These are phyloP conservation scores for Eimeria sp. DNA, from an alignment of 169 alveolate genomes.

Conservation along the genomic window DNA sequence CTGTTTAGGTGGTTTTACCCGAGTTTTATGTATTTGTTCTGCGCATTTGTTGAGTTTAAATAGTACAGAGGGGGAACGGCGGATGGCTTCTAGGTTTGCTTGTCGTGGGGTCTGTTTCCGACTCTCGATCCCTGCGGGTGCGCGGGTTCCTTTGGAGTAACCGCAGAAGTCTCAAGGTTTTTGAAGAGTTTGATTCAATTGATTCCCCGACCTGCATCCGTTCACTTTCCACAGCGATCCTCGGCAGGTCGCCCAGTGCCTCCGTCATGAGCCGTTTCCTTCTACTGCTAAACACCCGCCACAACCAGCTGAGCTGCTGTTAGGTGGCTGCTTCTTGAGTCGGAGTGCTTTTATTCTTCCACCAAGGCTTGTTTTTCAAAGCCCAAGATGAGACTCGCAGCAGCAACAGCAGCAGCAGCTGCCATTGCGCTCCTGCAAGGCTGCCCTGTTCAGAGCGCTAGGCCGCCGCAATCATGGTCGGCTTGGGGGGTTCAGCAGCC, in stretches of 20 bases:
- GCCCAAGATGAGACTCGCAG: background rate
- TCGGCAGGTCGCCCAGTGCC: background rate
- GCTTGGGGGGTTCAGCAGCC: background rate
- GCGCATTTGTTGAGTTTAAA: no score
- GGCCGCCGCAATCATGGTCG: background rate
- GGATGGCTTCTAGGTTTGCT: no score
- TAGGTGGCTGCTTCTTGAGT: background rate
- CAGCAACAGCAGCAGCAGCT: background rate
- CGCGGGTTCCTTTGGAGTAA: background rate
- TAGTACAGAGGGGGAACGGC: no score
- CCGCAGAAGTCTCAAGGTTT: background rate
- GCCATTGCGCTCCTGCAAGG: background rate
- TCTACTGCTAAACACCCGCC: background rate
- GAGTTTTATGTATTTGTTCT: no score
- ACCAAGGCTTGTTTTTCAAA: background rate
- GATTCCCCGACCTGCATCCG: background rate
- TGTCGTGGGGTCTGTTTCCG: background rate
- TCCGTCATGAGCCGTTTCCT: constrained; percentile 28
- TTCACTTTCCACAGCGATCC: background rate
- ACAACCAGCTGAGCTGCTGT: constrained; percentile 15
- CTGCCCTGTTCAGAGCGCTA: constrained; percentile 20
- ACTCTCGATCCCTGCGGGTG: constrained; percentile 43
- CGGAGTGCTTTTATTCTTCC: background rate
- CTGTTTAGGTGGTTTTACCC: no score
- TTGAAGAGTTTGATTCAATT: background rate